These are phyloP conservation scores for Silene conica DNA, from an alignment of 148 eudicot genomes.

Conservation along the genomic window DNA sequence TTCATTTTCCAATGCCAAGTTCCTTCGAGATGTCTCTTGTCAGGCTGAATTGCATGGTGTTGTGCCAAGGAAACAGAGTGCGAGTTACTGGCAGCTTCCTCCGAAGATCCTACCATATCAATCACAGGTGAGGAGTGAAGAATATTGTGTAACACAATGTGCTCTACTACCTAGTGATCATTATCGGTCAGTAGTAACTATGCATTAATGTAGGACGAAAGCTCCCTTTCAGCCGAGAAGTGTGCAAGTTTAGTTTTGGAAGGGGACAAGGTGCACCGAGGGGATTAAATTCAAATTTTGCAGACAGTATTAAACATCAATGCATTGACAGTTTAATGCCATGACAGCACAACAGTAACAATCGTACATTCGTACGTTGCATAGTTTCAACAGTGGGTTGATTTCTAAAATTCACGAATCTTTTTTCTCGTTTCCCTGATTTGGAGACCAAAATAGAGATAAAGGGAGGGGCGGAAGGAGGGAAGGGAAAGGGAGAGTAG, in stretches of 20 bases:
- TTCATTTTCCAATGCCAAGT: slow-evolving; percentile 49
- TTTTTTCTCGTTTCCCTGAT: not conserved
- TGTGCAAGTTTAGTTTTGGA: not conserved
- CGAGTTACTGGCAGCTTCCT: slow-evolving; percentile 93
- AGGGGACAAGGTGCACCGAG: not conserved
- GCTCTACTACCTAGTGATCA: not conserved
- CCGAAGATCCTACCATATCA: slow-evolving; percentile 64
- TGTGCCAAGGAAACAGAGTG: slow-evolving; percentile 89
- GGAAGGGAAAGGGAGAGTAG: too few relatives aligned
- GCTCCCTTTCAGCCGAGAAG: not conserved
- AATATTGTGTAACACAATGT: not conserved
- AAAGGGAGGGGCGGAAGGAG: too few relatives aligned
- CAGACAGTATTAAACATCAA: too few relatives aligned
- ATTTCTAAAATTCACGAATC: not conserved
- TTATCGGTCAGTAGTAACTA: not conserved
- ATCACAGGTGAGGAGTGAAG: not conserved
- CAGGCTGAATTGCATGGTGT: slow-evolving; percentile 75
- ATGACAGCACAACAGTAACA: not conserved
- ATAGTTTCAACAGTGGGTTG: not conserved
- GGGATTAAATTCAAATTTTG: not conserved
- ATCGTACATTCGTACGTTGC: too few relatives aligned
- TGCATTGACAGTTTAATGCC: not conserved
- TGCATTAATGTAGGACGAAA: not conserved
- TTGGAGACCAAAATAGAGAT: too few relatives aligned
- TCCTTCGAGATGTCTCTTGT: slow-evolving; percentile 62